A percentile compares a stretch with the other conserved stretches of the same genome.
phyloP scores from a whole-genome alignment of 306 rosid genomes.

The Alnus rubra region DNA sequence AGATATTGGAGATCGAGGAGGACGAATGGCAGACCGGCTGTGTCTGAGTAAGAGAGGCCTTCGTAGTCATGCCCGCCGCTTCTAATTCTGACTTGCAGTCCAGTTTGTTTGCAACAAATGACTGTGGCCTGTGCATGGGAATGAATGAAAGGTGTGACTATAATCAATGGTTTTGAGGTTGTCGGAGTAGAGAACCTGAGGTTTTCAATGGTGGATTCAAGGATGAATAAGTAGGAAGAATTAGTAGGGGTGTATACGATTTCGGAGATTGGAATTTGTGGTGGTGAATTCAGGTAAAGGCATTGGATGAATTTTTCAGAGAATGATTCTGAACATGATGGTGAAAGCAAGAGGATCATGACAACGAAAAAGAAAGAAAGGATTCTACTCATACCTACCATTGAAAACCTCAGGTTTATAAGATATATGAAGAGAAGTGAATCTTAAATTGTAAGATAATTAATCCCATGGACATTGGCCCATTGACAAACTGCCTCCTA shows the following conservation, averaged over 20 bases:
- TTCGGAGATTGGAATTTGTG: neutral
- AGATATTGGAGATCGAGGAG: constrained; percentile 46
- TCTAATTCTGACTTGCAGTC: neutral
- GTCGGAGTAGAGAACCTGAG: neutral
- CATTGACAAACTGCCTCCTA: no score
- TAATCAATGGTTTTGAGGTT: neutral
- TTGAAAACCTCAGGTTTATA: no score
- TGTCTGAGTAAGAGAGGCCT: constrained; percentile 46
- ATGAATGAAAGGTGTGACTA: neutral
- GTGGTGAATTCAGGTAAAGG: neutral
- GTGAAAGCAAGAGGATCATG: no score
- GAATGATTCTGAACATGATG: no score
- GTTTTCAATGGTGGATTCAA: neutral
- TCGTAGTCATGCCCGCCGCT: constrained; percentile 62
- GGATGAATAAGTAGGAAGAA: neutral
- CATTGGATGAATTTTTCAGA: neutral
- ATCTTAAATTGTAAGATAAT: no score
- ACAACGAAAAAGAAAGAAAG: no score
- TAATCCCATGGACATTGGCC: no score
- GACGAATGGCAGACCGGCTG: constrained; percentile 27
- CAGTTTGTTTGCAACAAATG: neutral
- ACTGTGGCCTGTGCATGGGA: constrained; percentile 1
- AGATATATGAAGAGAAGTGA: no score
- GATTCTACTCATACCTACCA: no score
- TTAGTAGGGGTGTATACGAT: neutral